Evolutionary conservation across 257 asterid species (phyloP), one percentile per base, ranked within the genome.

Genomic region (Ophiorrhiza pumila): DNA sequence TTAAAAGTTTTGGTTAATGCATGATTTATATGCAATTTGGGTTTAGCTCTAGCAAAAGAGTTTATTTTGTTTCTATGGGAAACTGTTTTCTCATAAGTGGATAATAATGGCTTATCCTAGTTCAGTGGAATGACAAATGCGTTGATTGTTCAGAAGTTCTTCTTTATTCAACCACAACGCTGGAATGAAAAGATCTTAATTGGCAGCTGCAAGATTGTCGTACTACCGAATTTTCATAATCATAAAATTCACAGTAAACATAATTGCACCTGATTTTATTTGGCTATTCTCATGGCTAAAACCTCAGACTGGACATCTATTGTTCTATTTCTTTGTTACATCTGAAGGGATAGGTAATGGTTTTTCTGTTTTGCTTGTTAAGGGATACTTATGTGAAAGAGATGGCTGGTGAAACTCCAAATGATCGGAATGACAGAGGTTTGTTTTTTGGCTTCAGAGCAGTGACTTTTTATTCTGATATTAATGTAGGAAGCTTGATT

Each of bases 341-440:
- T 69, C 52, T 71, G 50, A 55, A 34, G 63, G 65, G 42, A 4
- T 65, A 25, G 14, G 7, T 25, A 59, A 43, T 39, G 4, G 9
- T 18, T 68, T 68, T 74, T 71, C 35, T 45, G 73, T 41, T 66
- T 41, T 71, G 71, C 70, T 69, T 72, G 61, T 73, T 15, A 80
- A 91, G 98, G 93, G 98, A 92, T 80, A 95, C 99, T 23, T 95
- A 87, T 79, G 91, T 95, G 80, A 89, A 87, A 84, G 87, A 80
- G 41, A 88, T 83, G 82, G 77, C 85, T 0, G 97, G 96, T 69
- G 99, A 95, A 85, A 90, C 87, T 73, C 98, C 98, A 7, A 95
- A 92, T 79, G 99, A 95, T 74, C 87, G 97, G 82, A 95, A 95
- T 64, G 99, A 92, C 80, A 85, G 98, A 92, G 99, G 99, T 95